Percentiles rank a stretch among this genome's conserved stretches.
Conservation (phyloP, 2,329 filamentous ascomycete genomes). For the Xylariaceae sp. region DNA sequence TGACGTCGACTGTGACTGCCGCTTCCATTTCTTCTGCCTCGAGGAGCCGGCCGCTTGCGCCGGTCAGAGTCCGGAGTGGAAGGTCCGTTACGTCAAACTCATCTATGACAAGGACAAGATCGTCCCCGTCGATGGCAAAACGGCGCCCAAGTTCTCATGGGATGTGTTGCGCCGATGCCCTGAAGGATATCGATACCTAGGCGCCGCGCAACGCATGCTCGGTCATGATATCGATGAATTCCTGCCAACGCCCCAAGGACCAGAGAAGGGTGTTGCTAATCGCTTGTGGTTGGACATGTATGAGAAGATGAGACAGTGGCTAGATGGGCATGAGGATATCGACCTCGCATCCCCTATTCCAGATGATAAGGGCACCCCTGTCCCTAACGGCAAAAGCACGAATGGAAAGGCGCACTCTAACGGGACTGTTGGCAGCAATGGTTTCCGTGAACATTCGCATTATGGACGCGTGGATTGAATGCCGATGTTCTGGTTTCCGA, state of each 20-base stretch:
- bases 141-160: conserved; percentile 35
- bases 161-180: conserved; percentile 38
- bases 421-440: neutral
- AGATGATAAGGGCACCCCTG: conserved; percentile 7
- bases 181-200: conserved; percentile 43
- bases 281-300: conserved; percentile 39
- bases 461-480: neutral
- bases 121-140: conserved; percentile 40
- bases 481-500: neutral
- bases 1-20: conserved; percentile 48
- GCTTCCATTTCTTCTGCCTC: conserved; percentile 45
- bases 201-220: conserved; percentile 41
- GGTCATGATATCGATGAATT: conserved; percentile 40
- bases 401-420: conserved; percentile 1
- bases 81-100: conserved; percentile 42
- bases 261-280: conserved; percentile 21
- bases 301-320: conserved; percentile 33
- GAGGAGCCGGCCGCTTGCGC: conserved; percentile 21
- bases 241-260: conserved; percentile 37
- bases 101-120: conserved; percentile 48
- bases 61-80: conserved; percentile 31
- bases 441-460: neutral
- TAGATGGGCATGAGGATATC: conserved; percentile 26
- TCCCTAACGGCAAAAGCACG: neutral
- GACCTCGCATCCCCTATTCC: conserved; percentile 23